A percentile compares a stretch with the other conserved stretches of the same genome.
These are phyloP conservation scores for Copromyces sp. DNA, from an alignment of 495 filamentous ascomycete genomes.

Conservation along the genomic window DNA sequence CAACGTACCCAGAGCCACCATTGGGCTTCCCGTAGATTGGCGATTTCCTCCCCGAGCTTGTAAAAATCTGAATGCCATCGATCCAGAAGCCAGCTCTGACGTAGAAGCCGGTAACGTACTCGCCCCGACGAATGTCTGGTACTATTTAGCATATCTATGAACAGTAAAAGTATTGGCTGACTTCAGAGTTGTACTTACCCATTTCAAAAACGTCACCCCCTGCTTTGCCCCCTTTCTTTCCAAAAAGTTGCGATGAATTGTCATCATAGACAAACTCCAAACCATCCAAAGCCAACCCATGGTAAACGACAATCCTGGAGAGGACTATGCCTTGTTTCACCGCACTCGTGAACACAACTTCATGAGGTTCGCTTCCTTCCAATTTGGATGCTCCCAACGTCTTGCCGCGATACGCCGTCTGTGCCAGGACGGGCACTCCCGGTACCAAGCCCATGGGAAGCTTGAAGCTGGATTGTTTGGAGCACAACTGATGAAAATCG, in stretches of 20 bases:
- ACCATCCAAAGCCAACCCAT: conserved; percentile 70
- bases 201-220: conserved; percentile 71
- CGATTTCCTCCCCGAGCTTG: conserved; percentile 76
- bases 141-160: conserved; percentile 7
- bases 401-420: conserved; percentile 64
- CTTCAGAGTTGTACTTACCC: conserved; percentile 37
- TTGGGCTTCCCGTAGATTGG: conserved; percentile 71
- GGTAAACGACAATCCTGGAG: conserved; percentile 64
- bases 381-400: conserved; percentile 66
- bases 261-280: conserved; percentile 93
- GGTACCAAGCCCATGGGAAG: conserved; percentile 37
- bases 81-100: conserved; percentile 76
- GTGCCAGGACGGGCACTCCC: conserved; percentile 41
- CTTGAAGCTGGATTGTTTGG: conserved; percentile 62
- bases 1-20: conserved; percentile 69
- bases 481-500: conserved; percentile 56
- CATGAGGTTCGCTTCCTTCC: conserved; percentile 58
- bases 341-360: conserved; percentile 65
- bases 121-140: conserved; percentile 70
- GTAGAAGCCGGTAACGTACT: conserved; percentile 80
- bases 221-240: conserved; percentile 64
- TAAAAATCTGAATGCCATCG: conserved; percentile 84
- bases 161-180: background rate
- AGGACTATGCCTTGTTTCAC: conserved; percentile 63
- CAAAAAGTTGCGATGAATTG: conserved; percentile 76